Evolutionary conservation across 768 basidiomycete species (phyloP), one percentile per base, ranked within the genome.

Genomic region (Lepiota venenata): DNA sequence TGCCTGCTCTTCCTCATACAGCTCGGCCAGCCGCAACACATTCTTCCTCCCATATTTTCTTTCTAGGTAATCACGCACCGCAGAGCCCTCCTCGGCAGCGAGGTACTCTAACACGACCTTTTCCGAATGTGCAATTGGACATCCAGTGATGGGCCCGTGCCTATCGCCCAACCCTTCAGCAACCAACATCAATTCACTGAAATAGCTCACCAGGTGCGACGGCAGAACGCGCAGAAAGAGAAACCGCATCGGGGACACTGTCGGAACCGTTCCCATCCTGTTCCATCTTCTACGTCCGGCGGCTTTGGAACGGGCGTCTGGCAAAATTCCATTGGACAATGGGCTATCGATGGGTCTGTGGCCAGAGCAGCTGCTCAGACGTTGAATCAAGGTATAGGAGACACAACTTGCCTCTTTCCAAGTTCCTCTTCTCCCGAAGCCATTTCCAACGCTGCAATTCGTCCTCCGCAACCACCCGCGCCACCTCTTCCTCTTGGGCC

Each of bases 211-310:
- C 93, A 96, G 46, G 88, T 87, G 41, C 84, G 79, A 58, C 78
- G 80, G 65, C 93, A 97, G 60, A 88, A 87, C 2, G 83, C 79
- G 68, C 93, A 95, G 65, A 95, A 95, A 0, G 85, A 85, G 69
- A 82, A 94, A 3, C 71, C 72, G 65, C 93, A 96, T 29, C 69
- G 66, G 3, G 79, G 69, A 61, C 93, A 95, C 36, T 78, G 80
- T 48, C 93, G 80, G 44, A 93, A 76, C 50, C 84, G 74, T 25
- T 80, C 84, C 84, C 87, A 93, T 12, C 82, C 78, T 1, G 83
- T 78, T 36, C 82, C 83, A n/a, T 82, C 76, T 29, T 80, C 75
- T 1, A 56, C 67, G 25, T 68, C 69, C 22, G 51, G 60, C 9
- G 88, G 84, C 58, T 78, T 81, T 36, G 80, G 75, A 6, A 95